Percentiles rank a stretch among this genome's conserved stretches.
phyloP scores from a whole-genome alignment of 2,329 filamentous ascomycete species.

The Neopestalotiopsis rosae region DNA sequence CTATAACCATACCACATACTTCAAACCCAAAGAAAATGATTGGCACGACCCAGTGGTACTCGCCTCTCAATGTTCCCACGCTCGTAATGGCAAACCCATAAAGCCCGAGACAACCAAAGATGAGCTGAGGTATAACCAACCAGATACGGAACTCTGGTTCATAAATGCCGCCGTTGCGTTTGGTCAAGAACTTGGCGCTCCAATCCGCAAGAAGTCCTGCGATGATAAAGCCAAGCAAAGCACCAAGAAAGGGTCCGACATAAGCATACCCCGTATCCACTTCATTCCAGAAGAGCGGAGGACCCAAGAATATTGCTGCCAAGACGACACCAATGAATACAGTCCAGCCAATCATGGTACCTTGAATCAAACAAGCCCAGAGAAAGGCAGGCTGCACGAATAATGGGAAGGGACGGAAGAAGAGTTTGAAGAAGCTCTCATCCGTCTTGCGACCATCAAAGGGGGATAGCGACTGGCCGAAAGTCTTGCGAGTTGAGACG shows the following conservation, averaged over 20 bases:
- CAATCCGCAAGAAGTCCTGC: slow-evolving; percentile 77
- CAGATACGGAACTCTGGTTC: slow-evolving; percentile 91
- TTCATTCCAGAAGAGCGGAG: slow-evolving; percentile 82
- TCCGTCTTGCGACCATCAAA: slow-evolving; percentile 86
- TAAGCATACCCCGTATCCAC: slow-evolving; percentile 87
- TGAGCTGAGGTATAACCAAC: slow-evolving; percentile 80
- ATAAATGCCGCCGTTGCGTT: slow-evolving; percentile 79
- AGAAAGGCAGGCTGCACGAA: slow-evolving; percentile 85
- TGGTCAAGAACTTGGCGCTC: slow-evolving; percentile 72
- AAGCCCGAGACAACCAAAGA: slow-evolving; percentile 78
- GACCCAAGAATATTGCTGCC: slow-evolving; percentile 80
- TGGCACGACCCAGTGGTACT: slow-evolving; percentile 75
- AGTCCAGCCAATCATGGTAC: slow-evolving; percentile 92
- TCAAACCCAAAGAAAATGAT: slow-evolving; percentile 84
- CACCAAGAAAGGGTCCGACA: slow-evolving; percentile 83
- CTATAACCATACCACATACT: slow-evolving; percentile 90
- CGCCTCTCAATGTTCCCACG: slow-evolving; percentile 55
- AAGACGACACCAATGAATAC: slow-evolving; percentile 88
- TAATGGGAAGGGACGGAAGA: slow-evolving; percentile 79
- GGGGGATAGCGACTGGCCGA: slow-evolving; percentile 63
- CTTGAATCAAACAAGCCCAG: slow-evolving; percentile 82
- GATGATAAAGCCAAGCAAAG: slow-evolving; percentile 77
- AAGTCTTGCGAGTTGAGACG: slow-evolving; percentile 58
- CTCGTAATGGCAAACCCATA: slow-evolving; percentile 85
- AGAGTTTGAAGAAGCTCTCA: slow-evolving; percentile 70